A percentile compares a stretch with the other conserved stretches of the same genome.
phyloP scores from a whole-genome alignment of 164 flowering plant species.

The Vitis labrusca region DNA sequence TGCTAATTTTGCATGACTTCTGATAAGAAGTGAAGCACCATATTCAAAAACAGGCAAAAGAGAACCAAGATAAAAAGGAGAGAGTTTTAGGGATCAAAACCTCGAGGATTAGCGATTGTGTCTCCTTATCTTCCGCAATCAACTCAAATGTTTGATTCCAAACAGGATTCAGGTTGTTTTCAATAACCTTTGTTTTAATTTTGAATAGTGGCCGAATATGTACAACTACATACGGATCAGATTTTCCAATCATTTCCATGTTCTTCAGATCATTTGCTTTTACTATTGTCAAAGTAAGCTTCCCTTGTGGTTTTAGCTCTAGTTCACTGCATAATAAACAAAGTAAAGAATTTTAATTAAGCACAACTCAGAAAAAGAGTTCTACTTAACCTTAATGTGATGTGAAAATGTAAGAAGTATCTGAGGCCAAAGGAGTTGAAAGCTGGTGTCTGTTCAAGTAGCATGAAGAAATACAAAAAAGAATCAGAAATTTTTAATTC shows the following conservation, averaged over 20 bases:
- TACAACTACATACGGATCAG: constrained; percentile 87
- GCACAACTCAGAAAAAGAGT: too few species aligned
- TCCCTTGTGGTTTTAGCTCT: constrained; percentile 96
- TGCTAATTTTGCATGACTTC: too few species aligned
- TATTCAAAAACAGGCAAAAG: neutral
- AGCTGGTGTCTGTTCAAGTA: too few species aligned
- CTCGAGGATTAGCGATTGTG: constrained; percentile 83
- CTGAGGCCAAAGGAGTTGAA: too few species aligned
- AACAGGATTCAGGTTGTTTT: constrained; percentile 89
- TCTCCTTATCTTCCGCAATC: constrained; percentile 96
- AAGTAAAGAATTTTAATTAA: neutral
- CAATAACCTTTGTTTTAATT: constrained; percentile 71
- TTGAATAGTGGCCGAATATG: constrained; percentile 79
- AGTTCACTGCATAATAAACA: constrained; percentile 69
- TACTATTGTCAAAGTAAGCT: constrained; percentile 58
- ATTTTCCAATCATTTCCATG: constrained; percentile 97
- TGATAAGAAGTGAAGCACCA: neutral
- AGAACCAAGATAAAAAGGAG: neutral
- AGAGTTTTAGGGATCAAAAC: constrained; percentile 31
- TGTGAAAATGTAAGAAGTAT: too few species aligned
- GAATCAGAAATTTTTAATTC: too few species aligned
- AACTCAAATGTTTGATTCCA: constrained; percentile 90
- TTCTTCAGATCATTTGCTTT: constrained; percentile 88
- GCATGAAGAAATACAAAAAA: too few species aligned
- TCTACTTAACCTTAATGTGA: too few species aligned